Percentiles rank a stretch among this genome's conserved stretches.
Evolutionary conservation across 306 rosid genomes (phyloP).

Genomic region (Quercus rubra): DNA sequence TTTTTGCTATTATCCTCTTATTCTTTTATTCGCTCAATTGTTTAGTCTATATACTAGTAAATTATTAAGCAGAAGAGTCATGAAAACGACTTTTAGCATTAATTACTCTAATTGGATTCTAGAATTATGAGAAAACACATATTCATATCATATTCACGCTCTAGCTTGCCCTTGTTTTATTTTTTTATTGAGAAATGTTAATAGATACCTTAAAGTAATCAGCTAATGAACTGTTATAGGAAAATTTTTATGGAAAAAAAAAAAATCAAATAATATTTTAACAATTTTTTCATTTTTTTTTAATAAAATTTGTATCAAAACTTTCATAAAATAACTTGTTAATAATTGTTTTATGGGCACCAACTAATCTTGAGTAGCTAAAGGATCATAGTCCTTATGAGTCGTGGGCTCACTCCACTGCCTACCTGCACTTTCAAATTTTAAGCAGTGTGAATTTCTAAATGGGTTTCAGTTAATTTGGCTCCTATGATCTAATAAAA

Average conservation of each 20-base stretch:
- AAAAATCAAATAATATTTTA: too few relatives aligned
- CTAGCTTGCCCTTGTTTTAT: too few relatives aligned
- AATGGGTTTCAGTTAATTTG: neutral
- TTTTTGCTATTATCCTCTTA: neutral
- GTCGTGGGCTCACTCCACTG: neutral
- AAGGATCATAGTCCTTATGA: neutral
- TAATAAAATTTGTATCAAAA: too few relatives aligned
- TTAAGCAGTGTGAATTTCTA: neutral
- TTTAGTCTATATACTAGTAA: neutral
- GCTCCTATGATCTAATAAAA: neutral
- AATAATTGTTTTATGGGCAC: too few relatives aligned
- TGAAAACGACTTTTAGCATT: conserved; percentile 9
- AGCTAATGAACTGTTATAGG: too few relatives aligned
- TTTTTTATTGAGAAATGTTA: neutral
- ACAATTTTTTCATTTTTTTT: too few relatives aligned
- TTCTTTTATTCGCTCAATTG: neutral
- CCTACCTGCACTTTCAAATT: neutral
- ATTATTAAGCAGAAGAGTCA: neutral
- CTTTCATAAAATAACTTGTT: too few relatives aligned
- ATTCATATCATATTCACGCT: too few relatives aligned
- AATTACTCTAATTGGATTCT: neutral
- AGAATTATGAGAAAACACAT: neutral
- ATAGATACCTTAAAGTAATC: too few relatives aligned
- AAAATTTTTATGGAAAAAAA: too few relatives aligned
- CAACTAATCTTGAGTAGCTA: neutral